phyloP scores from a whole-genome alignment of 1,284 basidiomycete genomes.

The Papiliotrema laurentii region DNA sequence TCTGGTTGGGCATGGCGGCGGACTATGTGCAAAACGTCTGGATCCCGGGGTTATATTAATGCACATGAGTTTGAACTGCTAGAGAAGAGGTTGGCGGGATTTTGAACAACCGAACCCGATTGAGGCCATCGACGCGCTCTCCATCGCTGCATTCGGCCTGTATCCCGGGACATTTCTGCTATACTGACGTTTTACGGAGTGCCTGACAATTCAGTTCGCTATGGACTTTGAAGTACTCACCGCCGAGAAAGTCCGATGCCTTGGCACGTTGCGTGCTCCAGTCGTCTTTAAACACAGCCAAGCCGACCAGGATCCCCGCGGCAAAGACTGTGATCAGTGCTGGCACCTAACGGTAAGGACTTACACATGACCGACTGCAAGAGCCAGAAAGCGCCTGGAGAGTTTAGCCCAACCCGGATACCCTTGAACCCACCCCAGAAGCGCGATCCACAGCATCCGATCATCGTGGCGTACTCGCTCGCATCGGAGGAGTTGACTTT shows the following conservation, averaged over 20 bases:
- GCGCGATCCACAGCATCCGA: conserved; percentile 57
- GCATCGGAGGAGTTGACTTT: conserved; percentile 93
- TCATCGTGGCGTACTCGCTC: conserved; percentile 78
- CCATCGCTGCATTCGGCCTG: no score
- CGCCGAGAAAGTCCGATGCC: conserved; percentile 41
- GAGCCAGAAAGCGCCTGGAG: conserved; percentile 84
- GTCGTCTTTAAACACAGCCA: conserved; percentile 74
- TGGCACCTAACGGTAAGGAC: conserved; percentile 4
- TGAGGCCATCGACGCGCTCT: no score
- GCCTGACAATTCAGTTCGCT: no score
- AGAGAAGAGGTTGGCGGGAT: not conserved
- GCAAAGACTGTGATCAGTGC: conserved; percentile 59
- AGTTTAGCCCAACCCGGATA: conserved; percentile 55
- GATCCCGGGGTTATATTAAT: conserved; percentile 14
- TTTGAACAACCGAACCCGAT: not conserved
- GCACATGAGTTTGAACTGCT: not conserved
- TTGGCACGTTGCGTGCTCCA: conserved; percentile 31
- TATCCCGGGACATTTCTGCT: no score
- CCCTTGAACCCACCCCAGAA: conserved; percentile 48
- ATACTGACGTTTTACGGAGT: no score
- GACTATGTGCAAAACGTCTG: conserved; percentile 60
- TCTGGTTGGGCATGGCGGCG: conserved; percentile 75
- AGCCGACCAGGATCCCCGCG: conserved; percentile 72
- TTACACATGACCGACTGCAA: conserved; percentile 65
- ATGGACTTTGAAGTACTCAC: no score